phyloP scores from a whole-genome alignment of 2,329 filamentous ascomycete species.

The Fusarium pilosicola region DNA sequence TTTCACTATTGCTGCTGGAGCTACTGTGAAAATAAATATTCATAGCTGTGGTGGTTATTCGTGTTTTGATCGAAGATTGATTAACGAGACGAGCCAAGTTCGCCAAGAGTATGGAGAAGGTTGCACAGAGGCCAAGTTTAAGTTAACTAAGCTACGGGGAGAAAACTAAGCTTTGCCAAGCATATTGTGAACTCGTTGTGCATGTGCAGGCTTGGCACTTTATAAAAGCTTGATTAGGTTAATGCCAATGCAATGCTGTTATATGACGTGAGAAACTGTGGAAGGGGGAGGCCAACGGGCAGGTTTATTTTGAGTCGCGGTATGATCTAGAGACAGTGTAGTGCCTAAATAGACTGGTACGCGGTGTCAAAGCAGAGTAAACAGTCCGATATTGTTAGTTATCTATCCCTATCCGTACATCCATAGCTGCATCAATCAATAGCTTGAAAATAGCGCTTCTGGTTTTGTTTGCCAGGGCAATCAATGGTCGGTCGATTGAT shows the following conservation, averaged over 20 bases:
- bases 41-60: background rate
- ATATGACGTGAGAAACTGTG: constrained; percentile 14
- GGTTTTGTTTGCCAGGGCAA: background rate
- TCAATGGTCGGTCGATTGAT: background rate
- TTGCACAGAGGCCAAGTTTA: constrained; percentile 30
- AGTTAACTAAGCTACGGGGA: background rate
- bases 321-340: background rate
- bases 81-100: constrained; percentile 6
- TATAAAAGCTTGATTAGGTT: constrained; percentile 35
- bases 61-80: background rate
- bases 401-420: too few relatives aligned
- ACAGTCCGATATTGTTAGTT: too few relatives aligned
- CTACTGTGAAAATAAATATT: background rate
- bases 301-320: background rate
- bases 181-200: constrained; percentile 20
- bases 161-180: constrained; percentile 49
- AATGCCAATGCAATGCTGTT: constrained; percentile 17
- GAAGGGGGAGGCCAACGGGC: background rate
- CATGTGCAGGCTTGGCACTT: constrained; percentile 38
- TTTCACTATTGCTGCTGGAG: background rate
- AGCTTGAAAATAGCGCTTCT: background rate
- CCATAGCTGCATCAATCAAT: background rate
- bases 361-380: background rate
- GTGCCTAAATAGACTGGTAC: background rate
- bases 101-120: constrained; percentile 37